Conservation (phyloP, 2,329 filamentous ascomycete genomes). For the Calonectria pseudoreteaudii region DNA sequence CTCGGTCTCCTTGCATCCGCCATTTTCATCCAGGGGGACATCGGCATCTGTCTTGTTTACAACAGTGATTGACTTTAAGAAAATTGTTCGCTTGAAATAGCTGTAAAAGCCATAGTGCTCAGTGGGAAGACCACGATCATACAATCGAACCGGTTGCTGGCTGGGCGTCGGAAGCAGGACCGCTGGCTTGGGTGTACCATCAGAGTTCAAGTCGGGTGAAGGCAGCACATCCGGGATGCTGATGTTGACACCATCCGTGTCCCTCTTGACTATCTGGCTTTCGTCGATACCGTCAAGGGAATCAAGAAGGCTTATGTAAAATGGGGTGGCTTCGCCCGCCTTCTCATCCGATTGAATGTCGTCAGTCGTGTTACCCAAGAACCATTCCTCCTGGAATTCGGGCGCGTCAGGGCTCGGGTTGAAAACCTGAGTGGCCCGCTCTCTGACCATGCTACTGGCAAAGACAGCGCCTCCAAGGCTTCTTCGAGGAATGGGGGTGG, state of each 20-base stretch:
- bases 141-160: slow-evolving; percentile 86
- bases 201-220: slow-evolving; percentile 68
- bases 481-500: slow-evolving; percentile 42
- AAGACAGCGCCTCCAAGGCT: slow-evolving; percentile 38
- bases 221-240: slow-evolving; percentile 65
- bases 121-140: slow-evolving; percentile 80
- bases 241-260: slow-evolving; percentile 35
- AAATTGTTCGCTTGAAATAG: slow-evolving; percentile 90
- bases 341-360: slow-evolving; percentile 74
- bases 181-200: slow-evolving; percentile 80
- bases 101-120: slow-evolving; percentile 97
- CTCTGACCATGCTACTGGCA: slow-evolving; percentile 38
- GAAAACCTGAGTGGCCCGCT: slow-evolving; percentile 47
- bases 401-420: slow-evolving; percentile 69
- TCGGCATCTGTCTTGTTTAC: slow-evolving; percentile 59
- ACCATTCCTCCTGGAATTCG: slow-evolving; percentile 77
- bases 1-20: slow-evolving; percentile 65
- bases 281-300: slow-evolving; percentile 53
- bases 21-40: slow-evolving; percentile 63
- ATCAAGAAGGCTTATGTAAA: slow-evolving; percentile 81
- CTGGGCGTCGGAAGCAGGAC: slow-evolving; percentile 76
- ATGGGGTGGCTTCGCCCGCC: slow-evolving; percentile 87
- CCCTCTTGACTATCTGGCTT: slow-evolving; percentile 39
- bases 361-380: slow-evolving; percentile 90
- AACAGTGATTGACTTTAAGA: slow-evolving; percentile 71